Conservation (phyloP, 495 filamentous ascomycete genomes). For the Neurospora sp. region DNA sequence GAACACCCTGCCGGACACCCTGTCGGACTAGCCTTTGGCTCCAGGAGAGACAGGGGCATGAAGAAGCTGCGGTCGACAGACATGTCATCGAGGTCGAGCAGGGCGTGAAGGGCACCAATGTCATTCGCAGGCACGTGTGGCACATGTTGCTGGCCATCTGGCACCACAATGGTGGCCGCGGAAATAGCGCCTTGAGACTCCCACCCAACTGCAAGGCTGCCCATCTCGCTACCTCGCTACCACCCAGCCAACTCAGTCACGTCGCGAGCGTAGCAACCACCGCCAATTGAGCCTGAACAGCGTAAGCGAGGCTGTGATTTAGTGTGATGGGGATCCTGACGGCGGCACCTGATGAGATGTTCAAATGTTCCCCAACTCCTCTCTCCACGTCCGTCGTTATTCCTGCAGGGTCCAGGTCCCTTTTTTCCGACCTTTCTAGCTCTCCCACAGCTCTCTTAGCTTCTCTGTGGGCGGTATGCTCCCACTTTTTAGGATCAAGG, state of each 20-base stretch:
- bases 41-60: slow-evolving; percentile 2
- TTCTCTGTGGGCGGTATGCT: not conserved
- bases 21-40: not conserved
- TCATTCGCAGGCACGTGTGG: slow-evolving; percentile 8
- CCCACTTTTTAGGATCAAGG: not conserved
- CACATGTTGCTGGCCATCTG: slow-evolving; percentile 3
- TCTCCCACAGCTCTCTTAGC: not conserved
- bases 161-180: not conserved
- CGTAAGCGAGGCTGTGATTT: not conserved
- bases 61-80: slow-evolving; percentile 4
- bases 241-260: not conserved
- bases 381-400: not conserved
- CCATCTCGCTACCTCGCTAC: slow-evolving; percentile 16
- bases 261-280: not conserved
- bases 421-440: not conserved
- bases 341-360: not conserved
- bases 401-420: not conserved
- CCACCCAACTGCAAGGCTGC: slow-evolving; percentile 7
- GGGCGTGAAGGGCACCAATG: slow-evolving; percentile 10
- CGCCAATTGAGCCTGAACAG: not conserved
- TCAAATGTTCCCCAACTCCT: not conserved
- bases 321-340: not conserved
- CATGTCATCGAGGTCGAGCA: slow-evolving; percentile 12
- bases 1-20: not conserved
- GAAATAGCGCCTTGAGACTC: slow-evolving; percentile 10